These are phyloP conservation scores for Candida tropicalis DNA, from an alignment of 1,139 yeast genomes.

Conservation along the genomic window DNA sequence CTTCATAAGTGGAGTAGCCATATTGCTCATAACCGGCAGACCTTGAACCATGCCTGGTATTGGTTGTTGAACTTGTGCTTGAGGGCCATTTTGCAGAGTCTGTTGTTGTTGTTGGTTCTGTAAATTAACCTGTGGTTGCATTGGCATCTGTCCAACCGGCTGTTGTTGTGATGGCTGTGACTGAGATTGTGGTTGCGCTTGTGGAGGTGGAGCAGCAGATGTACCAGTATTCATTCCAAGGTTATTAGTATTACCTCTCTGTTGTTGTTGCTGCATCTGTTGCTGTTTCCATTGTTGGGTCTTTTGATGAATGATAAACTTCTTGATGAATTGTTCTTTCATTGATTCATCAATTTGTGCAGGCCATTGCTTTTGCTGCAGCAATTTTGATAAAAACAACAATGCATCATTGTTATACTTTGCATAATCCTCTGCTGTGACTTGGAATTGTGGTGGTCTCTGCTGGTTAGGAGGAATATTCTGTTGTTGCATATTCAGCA, in stretches of 20 bases:
- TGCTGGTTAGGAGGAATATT: slow-evolving; percentile 17
- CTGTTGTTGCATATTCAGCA: slow-evolving; percentile 11
- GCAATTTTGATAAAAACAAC: slow-evolving; percentile 39
- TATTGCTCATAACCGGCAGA: slow-evolving; percentile 28
- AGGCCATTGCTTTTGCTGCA: slow-evolving; percentile 41
- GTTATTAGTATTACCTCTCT: neutral
- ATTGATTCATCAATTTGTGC: slow-evolving; percentile 30
- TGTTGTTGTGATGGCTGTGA: slow-evolving; percentile 21
- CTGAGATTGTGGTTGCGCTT: slow-evolving; percentile 16
- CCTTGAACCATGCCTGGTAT: slow-evolving; percentile 16
- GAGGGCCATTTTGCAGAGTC: slow-evolving; percentile 17
- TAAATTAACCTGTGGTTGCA: slow-evolving; percentile 14
- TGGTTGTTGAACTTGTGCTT: slow-evolving; percentile 15
- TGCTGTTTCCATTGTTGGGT: slow-evolving; percentile 45
- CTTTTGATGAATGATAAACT: slow-evolving; percentile 46
- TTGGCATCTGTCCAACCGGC: slow-evolving; percentile 14
- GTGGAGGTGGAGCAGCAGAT: neutral
- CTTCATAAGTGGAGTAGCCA: slow-evolving; percentile 24
- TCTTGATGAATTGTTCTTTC: slow-evolving; percentile 43
- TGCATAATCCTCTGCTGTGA: slow-evolving; percentile 45
- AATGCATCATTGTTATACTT: slow-evolving; percentile 47
- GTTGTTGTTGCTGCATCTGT: slow-evolving; percentile 17
- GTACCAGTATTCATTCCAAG: slow-evolving; percentile 4
- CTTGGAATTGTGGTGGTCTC: slow-evolving; percentile 40
- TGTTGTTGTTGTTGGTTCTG: slow-evolving; percentile 13